Evolutionary conservation across 768 basidiomycete genomes (phyloP).

Genomic region (Amylocystis lapponica): DNA sequence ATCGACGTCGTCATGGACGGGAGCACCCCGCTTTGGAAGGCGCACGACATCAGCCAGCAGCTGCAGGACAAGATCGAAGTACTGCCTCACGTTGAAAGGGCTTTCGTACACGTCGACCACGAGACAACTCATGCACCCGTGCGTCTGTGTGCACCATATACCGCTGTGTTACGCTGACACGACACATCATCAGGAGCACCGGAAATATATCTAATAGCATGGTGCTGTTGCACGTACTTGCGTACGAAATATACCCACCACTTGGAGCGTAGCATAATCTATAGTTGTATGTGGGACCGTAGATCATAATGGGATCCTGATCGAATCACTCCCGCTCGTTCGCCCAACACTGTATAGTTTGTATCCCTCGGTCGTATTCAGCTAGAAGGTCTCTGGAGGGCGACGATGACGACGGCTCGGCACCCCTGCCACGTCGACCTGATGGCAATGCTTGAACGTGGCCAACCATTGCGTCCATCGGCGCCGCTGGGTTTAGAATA

Average conservation of each 20-base stretch:
- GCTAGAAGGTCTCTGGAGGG: conserved; percentile 1
- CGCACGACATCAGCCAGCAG: conserved; percentile 80
- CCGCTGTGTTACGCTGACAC: conserved; percentile 1
- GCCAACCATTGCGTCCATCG: too few species aligned
- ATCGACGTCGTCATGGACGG: conserved; percentile 92
- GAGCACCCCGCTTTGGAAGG: conserved; percentile 83
- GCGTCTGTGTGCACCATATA: conserved; percentile 13
- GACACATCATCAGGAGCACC: conserved; percentile 33
- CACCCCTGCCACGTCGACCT: neutral
- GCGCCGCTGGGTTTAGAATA: too few species aligned
- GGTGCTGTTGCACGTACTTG: neutral
- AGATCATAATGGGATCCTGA: too few species aligned
- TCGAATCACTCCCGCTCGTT: too few species aligned
- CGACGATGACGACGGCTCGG: neutral
- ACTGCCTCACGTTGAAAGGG: conserved; percentile 84
- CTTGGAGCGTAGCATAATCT: neutral
- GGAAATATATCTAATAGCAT: conserved; percentile 27
- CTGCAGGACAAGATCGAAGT: conserved; percentile 87
- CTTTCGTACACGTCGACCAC: conserved; percentile 94
- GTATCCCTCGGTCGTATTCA: conserved; percentile 35
- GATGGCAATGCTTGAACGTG: neutral
- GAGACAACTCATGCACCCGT: conserved; percentile 80
- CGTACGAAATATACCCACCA: neutral
- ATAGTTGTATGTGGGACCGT: too few species aligned
- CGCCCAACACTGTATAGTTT: conserved; percentile 27